These are phyloP conservation scores for Lolium perenne DNA, from an alignment of 176 grass and related monocot genomes.

Conservation along the genomic window DNA sequence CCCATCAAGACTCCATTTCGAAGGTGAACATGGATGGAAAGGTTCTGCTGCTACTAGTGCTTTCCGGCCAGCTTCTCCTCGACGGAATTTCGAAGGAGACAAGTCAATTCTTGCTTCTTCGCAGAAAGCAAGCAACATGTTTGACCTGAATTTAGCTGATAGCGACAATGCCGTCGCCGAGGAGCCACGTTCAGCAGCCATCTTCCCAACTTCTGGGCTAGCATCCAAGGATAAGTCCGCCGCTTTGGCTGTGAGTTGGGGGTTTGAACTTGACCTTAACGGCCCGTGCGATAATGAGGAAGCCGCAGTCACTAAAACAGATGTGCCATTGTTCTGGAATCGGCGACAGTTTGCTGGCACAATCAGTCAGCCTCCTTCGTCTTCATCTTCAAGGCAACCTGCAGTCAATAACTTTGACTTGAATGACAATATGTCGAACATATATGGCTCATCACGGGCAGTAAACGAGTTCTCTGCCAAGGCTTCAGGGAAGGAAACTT, in stretches of 20 bases:
- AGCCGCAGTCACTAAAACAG: constrained; percentile 26
- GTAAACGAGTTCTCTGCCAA: constrained; percentile 43
- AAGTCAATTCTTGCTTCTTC: constrained; percentile 47
- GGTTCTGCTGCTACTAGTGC: constrained; percentile 86
- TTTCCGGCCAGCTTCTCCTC: constrained; percentile 59
- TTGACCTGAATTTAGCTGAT: constrained; percentile 66
- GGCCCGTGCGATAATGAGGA: constrained; percentile 50
- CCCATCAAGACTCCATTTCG: constrained; percentile 37
- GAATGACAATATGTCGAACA: constrained; percentile 55
- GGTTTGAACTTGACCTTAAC: constrained; percentile 63
- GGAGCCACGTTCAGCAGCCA: constrained; percentile 42
- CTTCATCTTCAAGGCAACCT: constrained; percentile 60
- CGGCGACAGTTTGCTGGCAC: constrained; percentile 36
- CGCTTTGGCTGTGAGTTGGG: constrained; percentile 34
- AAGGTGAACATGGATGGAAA: constrained; percentile 50
- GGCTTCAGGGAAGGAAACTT: constrained; percentile 32
- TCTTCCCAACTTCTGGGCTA: constrained; percentile 36
- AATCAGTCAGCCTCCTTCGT: constrained; percentile 54
- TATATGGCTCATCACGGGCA: constrained; percentile 45
- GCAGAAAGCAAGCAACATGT: constrained; percentile 50
- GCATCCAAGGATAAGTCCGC: constrained; percentile 48
- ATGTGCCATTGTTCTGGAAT: constrained; percentile 42
- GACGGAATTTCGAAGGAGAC: constrained; percentile 50
- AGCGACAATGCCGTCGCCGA: constrained; percentile 50
- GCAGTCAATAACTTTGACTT: constrained; percentile 68